phyloP scores from a whole-genome alignment of 2,329 filamentous ascomycete species.

The Capronia coronata region DNA sequence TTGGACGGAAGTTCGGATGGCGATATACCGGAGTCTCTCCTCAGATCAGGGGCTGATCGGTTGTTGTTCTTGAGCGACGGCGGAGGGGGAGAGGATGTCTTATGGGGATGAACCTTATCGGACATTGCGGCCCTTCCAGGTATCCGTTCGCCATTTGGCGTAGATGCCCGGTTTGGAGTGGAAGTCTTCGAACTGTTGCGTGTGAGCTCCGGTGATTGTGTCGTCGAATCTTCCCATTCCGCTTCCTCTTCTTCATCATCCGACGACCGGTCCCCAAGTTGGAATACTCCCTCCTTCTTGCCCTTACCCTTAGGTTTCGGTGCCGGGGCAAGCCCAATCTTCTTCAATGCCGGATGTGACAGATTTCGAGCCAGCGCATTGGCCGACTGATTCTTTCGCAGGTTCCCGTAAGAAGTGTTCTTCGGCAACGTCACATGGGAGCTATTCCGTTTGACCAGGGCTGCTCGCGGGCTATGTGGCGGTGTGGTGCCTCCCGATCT shows the following conservation, averaged over 20 bases:
- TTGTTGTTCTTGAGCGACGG: slow-evolving; percentile 19
- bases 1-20: slow-evolving; percentile 18
- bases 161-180: slow-evolving; percentile 21
- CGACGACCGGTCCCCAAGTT: slow-evolving; percentile 38
- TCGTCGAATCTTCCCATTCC: slow-evolving; percentile 44
- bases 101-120: slow-evolving; percentile 2
- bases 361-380: slow-evolving; percentile 38
- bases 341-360: slow-evolving; percentile 37
- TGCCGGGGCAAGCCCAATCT: slow-evolving; percentile 32
- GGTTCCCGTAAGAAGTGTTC: slow-evolving; percentile 33
- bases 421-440: slow-evolving; percentile 33
- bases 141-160: slow-evolving; percentile 20
- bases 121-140: slow-evolving; percentile 6
- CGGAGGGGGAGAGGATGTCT: slow-evolving; percentile 20
- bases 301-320: slow-evolving; percentile 32
- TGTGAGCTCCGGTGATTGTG: slow-evolving; percentile 44
- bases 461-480: slow-evolving; percentile 36
- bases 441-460: slow-evolving; percentile 38
- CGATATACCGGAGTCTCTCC: slow-evolving; percentile 7
- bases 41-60: slow-evolving; percentile 25
- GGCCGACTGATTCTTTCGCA: slow-evolving; percentile 43
- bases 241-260: slow-evolving; percentile 38
- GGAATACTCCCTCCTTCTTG: slow-evolving; percentile 41
- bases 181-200: slow-evolving; percentile 38
- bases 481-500: slow-evolving; percentile 41